phyloP scores from a whole-genome alignment of 2,329 filamentous ascomycete species.

The Mycocentrospora acerina region DNA sequence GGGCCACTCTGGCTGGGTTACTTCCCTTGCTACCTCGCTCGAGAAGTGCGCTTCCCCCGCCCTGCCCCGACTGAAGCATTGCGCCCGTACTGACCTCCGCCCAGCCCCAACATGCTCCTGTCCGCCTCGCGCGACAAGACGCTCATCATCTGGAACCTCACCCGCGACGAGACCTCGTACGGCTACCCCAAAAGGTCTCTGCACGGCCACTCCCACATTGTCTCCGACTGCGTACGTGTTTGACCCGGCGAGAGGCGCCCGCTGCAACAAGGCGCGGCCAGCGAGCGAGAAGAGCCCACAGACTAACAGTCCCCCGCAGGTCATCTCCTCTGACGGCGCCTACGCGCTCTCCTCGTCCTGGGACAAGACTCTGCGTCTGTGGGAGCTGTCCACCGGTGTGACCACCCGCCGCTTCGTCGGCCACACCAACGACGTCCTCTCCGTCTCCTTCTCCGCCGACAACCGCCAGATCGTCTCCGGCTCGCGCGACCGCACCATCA shows the following conservation, averaged over 20 bases:
- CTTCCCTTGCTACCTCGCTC: constrained; percentile 95
- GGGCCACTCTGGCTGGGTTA: constrained; percentile 99
- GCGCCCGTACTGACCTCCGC: constrained; percentile 32
- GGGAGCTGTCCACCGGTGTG: constrained; percentile 96
- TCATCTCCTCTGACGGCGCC: constrained; percentile 99
- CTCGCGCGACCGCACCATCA: constrained; percentile 97
- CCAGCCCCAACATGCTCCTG: constrained; percentile 98
- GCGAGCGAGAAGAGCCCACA: too few relatives aligned
- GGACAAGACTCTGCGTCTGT: constrained; percentile 99
- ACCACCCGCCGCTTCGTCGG: constrained; percentile 98
- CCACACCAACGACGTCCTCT: constrained; percentile 99
- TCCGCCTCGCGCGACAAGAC: constrained; percentile 97
- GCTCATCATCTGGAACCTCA: constrained; percentile 99
- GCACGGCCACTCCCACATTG: constrained; percentile 98
- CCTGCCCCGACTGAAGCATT: background rate
- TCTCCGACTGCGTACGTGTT: constrained; percentile 98
- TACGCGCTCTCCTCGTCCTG: constrained; percentile 98
- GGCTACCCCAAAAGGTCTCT: constrained; percentile 99
- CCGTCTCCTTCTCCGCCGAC: constrained; percentile 99
- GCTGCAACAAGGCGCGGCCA: too few relatives aligned
- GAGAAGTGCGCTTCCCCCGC: constrained; percentile 69
- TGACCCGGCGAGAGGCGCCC: too few relatives aligned
- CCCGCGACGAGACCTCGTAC: constrained; percentile 96
- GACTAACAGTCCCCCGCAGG: constrained; percentile 58
- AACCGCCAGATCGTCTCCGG: constrained; percentile 99